Base-by-base conservation (phyloP, 179 eudicot species). In the Drosera spatulata region DNA sequence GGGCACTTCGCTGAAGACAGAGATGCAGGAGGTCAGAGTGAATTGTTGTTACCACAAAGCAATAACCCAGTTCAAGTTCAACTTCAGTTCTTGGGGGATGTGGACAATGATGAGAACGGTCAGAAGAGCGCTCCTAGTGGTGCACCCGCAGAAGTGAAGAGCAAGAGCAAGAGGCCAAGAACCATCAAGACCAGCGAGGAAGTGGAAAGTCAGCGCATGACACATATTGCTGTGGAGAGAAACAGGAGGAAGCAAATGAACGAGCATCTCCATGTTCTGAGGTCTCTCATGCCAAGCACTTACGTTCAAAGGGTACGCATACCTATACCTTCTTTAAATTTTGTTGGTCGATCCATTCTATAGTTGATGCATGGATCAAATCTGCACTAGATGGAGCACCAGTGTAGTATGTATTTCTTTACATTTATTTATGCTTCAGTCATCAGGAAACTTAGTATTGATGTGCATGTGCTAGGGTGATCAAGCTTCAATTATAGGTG, bases 211-310 rank as follows among this genome's bases (percentile, higher is more conserved):
- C 99, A 93, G 53, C 76, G 99, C 66, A 88, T 93, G 99, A 88
- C 95, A 61, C 99, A 93, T 55, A 93, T 93, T 39, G 99, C 96
- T 3, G 99, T 93, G 12, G 99, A 93, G 69, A 79, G 99, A 58
- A 88, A 93, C 48, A 65, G 96, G 47, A 84, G 99, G 75, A 93
- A 93, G 85, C 99, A 88, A 66, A 93, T 93, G 96, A 93, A 93
- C 63, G 99, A 88, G 64, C 99, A 93, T 73, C 91, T 93, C 62
- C 75, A 88, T 0, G 95, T 88, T 63, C 61, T 93, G 53, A 80
- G 96, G 70, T 75, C 96, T 66, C 99, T 93, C 79, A 88, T 93
- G 99, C 99, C 99, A 3, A 81, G 80, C 70, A 86, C 96, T 33
- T 93, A 85, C 58, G 90, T 93, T 50, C 96, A 88, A 72, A 82